Evolutionary conservation across 1,284 basidiomycete genomes (phyloP).

Genomic region (Puccinia coronata): DNA sequence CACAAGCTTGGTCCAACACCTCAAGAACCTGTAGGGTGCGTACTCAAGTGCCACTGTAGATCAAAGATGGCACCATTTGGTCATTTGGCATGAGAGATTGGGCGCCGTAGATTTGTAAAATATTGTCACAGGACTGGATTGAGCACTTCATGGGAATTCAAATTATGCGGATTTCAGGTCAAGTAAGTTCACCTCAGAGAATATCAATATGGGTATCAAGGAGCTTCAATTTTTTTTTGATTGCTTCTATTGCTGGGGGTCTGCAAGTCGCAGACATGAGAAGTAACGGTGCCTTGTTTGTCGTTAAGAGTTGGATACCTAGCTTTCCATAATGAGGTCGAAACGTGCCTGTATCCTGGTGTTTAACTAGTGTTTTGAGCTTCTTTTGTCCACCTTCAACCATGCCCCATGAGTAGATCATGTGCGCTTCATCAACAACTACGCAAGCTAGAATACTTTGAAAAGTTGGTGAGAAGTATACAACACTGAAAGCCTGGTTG

Average conservation of each 20-base stretch:
- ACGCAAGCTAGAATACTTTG: slow-evolving; percentile 15
- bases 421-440: too few relatives aligned
- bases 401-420: slow-evolving; percentile 6
- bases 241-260: slow-evolving; percentile 22
- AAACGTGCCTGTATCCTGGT: slow-evolving; percentile 36
- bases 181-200: not conserved
- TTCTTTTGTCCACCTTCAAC: slow-evolving; percentile 22
- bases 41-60: not conserved
- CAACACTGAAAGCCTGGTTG: not conserved
- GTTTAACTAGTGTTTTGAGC: not conserved
- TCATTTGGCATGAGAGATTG: not conserved
- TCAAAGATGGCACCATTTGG: not conserved
- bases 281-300: not conserved
- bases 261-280: slow-evolving; percentile 21
- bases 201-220: not conserved
- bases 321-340: slow-evolving; percentile 9
- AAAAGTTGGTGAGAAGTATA: slow-evolving; percentile 10
- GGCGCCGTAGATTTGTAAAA: not conserved
- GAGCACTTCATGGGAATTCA: not conserved
- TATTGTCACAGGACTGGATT: not conserved
- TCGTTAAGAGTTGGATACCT: not conserved
- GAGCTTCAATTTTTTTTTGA: slow-evolving; percentile 9
- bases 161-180: slow-evolving; percentile 6
- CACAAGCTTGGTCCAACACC: not conserved
- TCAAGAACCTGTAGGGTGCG: slow-evolving; percentile 1